Percentiles rank a stretch among this genome's conserved stretches.
Evolutionary conservation across 345 rosid species (phyloP).

Genomic region (Erodium maritimum): DNA sequence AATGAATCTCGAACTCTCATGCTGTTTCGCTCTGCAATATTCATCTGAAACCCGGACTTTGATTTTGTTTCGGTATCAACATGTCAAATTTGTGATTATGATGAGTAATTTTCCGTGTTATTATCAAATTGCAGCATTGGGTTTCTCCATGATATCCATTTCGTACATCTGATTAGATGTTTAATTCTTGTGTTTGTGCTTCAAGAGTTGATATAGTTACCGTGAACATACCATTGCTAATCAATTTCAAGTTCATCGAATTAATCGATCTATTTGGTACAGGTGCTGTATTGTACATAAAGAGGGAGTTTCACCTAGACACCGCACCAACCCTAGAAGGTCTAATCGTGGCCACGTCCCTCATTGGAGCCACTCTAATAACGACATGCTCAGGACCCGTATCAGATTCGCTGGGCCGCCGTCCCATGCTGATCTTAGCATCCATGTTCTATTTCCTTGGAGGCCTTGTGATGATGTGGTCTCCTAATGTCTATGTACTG

Average conservation of each 20-base stretch:
- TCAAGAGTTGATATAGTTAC: neutral
- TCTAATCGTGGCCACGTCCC: conserved; percentile 82
- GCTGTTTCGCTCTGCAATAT: too few relatives aligned
- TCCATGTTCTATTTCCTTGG: conserved; percentile 62
- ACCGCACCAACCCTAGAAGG: conserved; percentile 71
- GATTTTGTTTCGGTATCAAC: too few relatives aligned
- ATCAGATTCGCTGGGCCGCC: conserved; percentile 81
- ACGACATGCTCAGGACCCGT: conserved; percentile 81
- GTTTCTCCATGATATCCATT: too few relatives aligned
- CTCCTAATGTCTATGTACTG: conserved; percentile 75
- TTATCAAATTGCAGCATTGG: too few relatives aligned
- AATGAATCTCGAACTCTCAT: too few relatives aligned
- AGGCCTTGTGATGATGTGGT: conserved; percentile 82
- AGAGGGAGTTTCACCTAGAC: conserved; percentile 69
- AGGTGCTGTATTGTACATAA: conserved; percentile 91
- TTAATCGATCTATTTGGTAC: conserved; percentile 11
- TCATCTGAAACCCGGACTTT: too few relatives aligned
- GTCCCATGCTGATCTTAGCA: conserved; percentile 73
- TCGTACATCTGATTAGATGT: too few relatives aligned
- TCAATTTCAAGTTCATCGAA: neutral
- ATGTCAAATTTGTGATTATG: too few relatives aligned
- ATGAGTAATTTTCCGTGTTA: too few relatives aligned
- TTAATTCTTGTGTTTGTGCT: neutral
- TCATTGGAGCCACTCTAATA: conserved; percentile 79
- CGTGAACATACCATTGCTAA: too few relatives aligned